These are phyloP conservation scores for Adansonia gregorii DNA, from an alignment of 441 rosid genomes.

Conservation along the genomic window DNA sequence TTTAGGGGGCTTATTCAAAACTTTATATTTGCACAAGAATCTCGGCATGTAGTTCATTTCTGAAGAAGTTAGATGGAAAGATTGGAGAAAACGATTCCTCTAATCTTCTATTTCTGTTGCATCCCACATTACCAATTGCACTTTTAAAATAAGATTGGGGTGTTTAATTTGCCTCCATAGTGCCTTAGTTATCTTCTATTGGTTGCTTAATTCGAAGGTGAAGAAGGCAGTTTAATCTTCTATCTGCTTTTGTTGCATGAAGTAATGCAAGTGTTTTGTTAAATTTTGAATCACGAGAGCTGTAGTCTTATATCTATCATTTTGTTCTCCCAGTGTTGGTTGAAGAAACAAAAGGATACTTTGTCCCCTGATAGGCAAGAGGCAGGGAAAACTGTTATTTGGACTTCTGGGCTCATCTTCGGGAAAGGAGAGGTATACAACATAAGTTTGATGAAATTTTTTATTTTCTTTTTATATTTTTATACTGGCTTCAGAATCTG, in stretches of 20 bases:
- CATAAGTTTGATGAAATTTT: constrained; percentile 19
- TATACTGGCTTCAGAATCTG: background rate
- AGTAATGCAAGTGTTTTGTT: constrained; percentile 1
- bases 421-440: constrained; percentile 86
- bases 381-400: constrained; percentile 57
- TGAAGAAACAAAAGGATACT: constrained; percentile 88
- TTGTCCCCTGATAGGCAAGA: constrained; percentile 70
- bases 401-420: constrained; percentile 93
- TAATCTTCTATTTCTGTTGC: background rate
- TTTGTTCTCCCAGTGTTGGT: constrained; percentile 69
- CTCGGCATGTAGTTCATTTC: background rate
- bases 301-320: background rate
- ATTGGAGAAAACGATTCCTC: background rate
- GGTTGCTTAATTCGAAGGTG: constrained; percentile 3
- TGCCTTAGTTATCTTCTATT: background rate
- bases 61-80: background rate
- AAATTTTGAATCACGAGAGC: background rate
- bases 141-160: background rate
- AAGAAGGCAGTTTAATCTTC: background rate
- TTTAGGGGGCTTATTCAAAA: background rate
- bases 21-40: background rate
- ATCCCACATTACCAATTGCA: background rate
- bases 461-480: background rate
- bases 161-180: background rate
- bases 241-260: background rate